Evolutionary conservation across 2,329 filamentous ascomycete genomes (phyloP), one percentile per base, ranked within the genome.

Genomic region (Ascosphaera apis): DNA sequence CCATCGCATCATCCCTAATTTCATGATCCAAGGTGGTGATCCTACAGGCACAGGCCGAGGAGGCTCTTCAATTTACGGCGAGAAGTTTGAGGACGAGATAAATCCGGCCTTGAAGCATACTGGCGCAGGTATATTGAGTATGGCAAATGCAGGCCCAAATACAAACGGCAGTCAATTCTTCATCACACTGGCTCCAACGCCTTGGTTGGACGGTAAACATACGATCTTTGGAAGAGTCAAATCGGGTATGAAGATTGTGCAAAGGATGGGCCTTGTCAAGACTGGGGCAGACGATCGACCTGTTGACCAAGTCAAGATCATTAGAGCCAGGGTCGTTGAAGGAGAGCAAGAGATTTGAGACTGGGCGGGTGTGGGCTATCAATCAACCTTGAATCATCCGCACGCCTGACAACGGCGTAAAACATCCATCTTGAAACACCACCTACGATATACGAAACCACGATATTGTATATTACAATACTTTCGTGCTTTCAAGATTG

Each of bases 131-230:
- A 66, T 95, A n/a, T 61, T 98, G 47, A 83, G 75, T 58, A 98
- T 98, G 88, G 88, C 88, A 40, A 98, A 98, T 57, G 73, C 75
- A 12, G 88, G 88, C 0, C 80, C 81, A 6, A 72, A 95, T 54
- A 91, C 86, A 25, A 95, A 95, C 54, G 86, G 86, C 15, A 81
- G 72, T 39, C 88, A 95, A 58, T 98, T 95, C 58, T 95, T 95
- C 53, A 73, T 98, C 45, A 95, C 88, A 0, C 65, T 95, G 23
- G 86, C 83, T 5, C 86, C 86, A 3, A 86, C 88, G 12, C 88
- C 88, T 0, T 95, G 86, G 86, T 59, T 98, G 40, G 88, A 98
- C 56, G 83, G 84, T 15, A 93, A 92, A 56, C 86, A 98, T 54
- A 91, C 84, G 8, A 91, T 98, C 45, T 98, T 98, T 52, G 88